phyloP scores from a whole-genome alignment of 768 basidiomycete genomes.

The Auriscalpium microsporum region DNA sequence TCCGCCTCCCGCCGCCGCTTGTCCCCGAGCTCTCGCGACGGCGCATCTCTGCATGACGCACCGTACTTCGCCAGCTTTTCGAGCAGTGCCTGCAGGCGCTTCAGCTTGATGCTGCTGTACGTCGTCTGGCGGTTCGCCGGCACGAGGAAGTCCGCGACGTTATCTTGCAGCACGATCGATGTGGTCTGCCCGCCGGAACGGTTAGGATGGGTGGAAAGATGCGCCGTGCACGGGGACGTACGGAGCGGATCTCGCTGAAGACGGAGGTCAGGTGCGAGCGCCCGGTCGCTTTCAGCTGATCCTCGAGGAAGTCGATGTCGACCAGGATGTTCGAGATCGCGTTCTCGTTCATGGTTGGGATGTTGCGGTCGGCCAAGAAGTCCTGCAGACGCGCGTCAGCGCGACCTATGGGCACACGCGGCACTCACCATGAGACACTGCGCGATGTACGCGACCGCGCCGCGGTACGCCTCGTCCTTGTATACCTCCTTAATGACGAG shows the following conservation, averaged over 20 bases:
- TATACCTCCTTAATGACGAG: constrained; percentile 74
- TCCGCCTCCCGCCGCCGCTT: constrained; percentile 72
- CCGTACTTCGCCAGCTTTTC: constrained; percentile 75
- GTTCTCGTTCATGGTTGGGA: constrained; percentile 79
- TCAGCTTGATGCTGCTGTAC: constrained; percentile 59
- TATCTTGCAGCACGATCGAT: constrained; percentile 63
- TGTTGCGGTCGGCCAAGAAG: constrained; percentile 68
- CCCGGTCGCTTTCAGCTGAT: constrained; percentile 72
- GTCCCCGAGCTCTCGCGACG: constrained; percentile 59
- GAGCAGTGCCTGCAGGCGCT: constrained; percentile 61
- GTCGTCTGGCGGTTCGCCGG: constrained; percentile 60
- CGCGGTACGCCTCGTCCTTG: constrained; percentile 85
- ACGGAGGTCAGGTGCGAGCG: constrained; percentile 59
- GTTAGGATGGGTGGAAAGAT: not conserved
- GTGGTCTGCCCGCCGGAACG: constrained; percentile 39
- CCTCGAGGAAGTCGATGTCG: constrained; percentile 84
- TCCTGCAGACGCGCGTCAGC: constrained; percentile 35
- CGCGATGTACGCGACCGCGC: constrained; percentile 82
- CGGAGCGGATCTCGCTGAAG: constrained; percentile 74
- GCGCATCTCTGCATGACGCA: constrained; percentile 46
- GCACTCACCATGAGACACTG: constrained; percentile 75
- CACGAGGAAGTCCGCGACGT: constrained; percentile 73
- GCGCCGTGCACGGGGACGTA: constrained; percentile 26
- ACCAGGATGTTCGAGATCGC: constrained; percentile 79
- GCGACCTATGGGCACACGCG: not conserved